phyloP scores from a whole-genome alignment of 116 monocot species.

The Cymodocea nodosa region DNA sequence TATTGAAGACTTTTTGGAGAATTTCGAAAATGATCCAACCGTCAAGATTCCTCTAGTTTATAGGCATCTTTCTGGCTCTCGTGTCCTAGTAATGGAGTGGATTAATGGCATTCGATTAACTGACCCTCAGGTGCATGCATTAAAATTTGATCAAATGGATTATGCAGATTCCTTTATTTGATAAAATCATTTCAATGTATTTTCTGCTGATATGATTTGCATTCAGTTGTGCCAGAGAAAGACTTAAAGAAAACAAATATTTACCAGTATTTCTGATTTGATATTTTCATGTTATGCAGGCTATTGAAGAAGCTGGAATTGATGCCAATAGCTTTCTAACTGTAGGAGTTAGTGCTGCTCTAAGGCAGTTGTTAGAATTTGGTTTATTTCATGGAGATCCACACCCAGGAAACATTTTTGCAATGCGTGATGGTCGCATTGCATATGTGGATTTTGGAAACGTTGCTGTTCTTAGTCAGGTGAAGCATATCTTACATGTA shows the following conservation, averaged over 20 bases:
- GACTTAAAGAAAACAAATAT: neutral
- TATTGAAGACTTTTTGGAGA: constrained; percentile 92
- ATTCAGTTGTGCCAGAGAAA: no score
- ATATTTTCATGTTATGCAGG: constrained; percentile 22
- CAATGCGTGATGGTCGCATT: constrained; percentile 97
- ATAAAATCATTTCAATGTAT: no score
- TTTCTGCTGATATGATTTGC: no score
- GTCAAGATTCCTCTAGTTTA: constrained; percentile 97
- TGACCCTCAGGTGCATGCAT: constrained; percentile 60
- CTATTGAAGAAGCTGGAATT: constrained; percentile 84
- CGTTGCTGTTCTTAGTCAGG: constrained; percentile 98
- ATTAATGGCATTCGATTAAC: constrained; percentile 97
- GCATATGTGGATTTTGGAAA: constrained; percentile 99
- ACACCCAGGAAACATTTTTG: constrained; percentile 99
- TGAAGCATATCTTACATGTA: constrained; percentile 16
- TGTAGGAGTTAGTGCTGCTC: constrained; percentile 93
- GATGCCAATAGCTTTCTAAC: constrained; percentile 90
- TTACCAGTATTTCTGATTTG: neutral
- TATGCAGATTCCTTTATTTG: no score
- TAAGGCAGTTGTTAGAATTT: constrained; percentile 95
- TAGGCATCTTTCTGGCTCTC: constrained; percentile 69
- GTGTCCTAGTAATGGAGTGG: constrained; percentile 97
- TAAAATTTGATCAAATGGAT: neutral
- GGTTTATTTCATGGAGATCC: constrained; percentile 99
- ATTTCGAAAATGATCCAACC: constrained; percentile 90